Evolutionary conservation across 768 basidiomycete genomes (phyloP).

Genomic region (Paxillus involutus): DNA sequence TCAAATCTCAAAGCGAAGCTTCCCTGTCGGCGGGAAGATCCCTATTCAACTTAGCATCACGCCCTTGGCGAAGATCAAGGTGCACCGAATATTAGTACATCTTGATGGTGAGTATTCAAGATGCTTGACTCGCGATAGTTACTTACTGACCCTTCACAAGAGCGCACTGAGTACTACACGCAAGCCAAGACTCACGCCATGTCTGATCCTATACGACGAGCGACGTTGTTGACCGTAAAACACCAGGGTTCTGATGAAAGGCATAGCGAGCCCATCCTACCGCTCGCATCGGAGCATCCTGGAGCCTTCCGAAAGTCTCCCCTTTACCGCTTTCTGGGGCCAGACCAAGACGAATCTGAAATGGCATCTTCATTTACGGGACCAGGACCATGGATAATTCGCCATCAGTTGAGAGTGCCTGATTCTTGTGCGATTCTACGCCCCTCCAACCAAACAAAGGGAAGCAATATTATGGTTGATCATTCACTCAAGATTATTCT

Average conservation of each 20-base stretch:
- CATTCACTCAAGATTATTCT: conserved; percentile 83
- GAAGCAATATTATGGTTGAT: conserved; percentile 67
- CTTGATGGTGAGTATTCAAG: conserved; percentile 71
- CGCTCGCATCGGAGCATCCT: conserved; percentile 69
- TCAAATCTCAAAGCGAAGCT: conserved; percentile 68
- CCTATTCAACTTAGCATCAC: conserved; percentile 79
- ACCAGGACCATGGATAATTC: conserved; percentile 86
- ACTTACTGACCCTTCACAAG: conserved; percentile 37
- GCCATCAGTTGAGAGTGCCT: conserved; percentile 68
- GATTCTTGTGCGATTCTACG: conserved; percentile 57
- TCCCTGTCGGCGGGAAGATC: conserved; percentile 80
- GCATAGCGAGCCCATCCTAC: conserved; percentile 64
- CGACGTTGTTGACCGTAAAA: conserved; percentile 63
- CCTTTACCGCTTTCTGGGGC: conserved; percentile 47
- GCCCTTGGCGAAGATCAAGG: conserved; percentile 81
- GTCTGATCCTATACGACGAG: conserved; percentile 60
- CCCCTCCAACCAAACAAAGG: conserved; percentile 64
- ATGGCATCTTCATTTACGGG: conserved; percentile 64
- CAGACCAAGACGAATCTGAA: conserved; percentile 54
- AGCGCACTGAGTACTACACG: conserved; percentile 80
- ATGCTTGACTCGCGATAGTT: neutral
- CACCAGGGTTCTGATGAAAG: conserved; percentile 41
- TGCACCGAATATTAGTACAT: conserved; percentile 68
- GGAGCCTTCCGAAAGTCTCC: conserved; percentile 69
- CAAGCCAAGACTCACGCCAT: conserved; percentile 66